phyloP scores from a whole-genome alignment of 208 protist species.

The Porcisia hertigi region DNA sequence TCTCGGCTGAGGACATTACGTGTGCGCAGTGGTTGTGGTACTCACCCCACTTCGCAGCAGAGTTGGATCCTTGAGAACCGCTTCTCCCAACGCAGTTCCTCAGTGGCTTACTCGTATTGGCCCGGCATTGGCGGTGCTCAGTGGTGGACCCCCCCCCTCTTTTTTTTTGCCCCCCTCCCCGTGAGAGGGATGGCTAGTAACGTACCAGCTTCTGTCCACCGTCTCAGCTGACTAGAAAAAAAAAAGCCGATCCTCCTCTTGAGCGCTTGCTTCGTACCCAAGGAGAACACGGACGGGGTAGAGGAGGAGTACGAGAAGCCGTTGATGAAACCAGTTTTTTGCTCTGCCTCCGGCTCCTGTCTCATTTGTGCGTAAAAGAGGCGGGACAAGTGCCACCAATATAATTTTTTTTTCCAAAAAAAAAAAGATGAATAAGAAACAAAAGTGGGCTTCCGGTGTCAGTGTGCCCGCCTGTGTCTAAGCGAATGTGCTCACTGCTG shows the following conservation, averaged over 20 bases:
- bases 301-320: too few species aligned
- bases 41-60: slow-evolving; percentile 49
- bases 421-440: background rate
- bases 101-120: background rate
- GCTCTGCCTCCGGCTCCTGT: too few species aligned
- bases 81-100: background rate
- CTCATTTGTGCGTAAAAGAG: background rate
- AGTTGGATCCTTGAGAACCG: slow-evolving; percentile 15
- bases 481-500: too few species aligned
- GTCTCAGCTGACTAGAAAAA: background rate
- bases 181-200: background rate
- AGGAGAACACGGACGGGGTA: background rate
- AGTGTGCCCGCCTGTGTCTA: too few species aligned
- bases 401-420: background rate
- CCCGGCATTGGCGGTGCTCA: background rate
- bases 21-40: slow-evolving; percentile 56
- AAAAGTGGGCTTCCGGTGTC: too few species aligned
- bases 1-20: slow-evolving; percentile 24
- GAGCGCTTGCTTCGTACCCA: background rate
- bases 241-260: background rate
- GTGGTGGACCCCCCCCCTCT: background rate
- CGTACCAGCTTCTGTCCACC: background rate
- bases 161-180: background rate
- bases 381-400: too few species aligned
- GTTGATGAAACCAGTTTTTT: too few species aligned